Conservation (phyloP, 371 early-diverging fungal genomes). For the Zychaea mexicana region DNA sequence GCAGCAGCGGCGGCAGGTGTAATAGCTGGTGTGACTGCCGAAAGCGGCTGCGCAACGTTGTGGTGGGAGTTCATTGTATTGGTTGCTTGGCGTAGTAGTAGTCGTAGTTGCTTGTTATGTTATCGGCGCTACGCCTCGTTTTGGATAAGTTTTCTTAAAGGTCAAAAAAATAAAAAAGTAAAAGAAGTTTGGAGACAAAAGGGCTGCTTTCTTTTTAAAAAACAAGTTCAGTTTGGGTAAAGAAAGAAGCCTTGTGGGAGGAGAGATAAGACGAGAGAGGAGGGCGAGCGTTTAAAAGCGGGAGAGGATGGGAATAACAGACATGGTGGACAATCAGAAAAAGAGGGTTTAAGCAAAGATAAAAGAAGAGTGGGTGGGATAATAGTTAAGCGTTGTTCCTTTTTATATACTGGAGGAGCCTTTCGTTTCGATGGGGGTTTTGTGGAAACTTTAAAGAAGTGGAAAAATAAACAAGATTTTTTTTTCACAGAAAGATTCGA, state of each 20-base stretch:
- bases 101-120: neutral
- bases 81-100: slow-evolving; percentile 1
- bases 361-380: neutral
- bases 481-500: too few species aligned
- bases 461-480: too few species aligned
- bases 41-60: slow-evolving; percentile 14
- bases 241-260: neutral
- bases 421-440: too few species aligned
- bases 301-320: neutral
- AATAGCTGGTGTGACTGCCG: slow-evolving; percentile 15
- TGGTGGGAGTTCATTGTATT: neutral
- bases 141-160: neutral
- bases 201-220: neutral
- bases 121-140: slow-evolving; percentile 16
- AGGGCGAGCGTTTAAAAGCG: neutral
- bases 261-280: neutral
- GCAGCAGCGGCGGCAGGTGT: neutral
- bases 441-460: too few species aligned
- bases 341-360: neutral
- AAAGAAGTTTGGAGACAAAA: neutral
- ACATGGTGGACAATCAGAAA: neutral
- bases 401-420: neutral
- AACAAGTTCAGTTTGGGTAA: too few species aligned
- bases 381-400: too few species aligned
- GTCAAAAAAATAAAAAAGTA: neutral